Base-by-base conservation (phyloP, 768 basidiomycete genomes). In the Tricholoma matsutake region DNA sequence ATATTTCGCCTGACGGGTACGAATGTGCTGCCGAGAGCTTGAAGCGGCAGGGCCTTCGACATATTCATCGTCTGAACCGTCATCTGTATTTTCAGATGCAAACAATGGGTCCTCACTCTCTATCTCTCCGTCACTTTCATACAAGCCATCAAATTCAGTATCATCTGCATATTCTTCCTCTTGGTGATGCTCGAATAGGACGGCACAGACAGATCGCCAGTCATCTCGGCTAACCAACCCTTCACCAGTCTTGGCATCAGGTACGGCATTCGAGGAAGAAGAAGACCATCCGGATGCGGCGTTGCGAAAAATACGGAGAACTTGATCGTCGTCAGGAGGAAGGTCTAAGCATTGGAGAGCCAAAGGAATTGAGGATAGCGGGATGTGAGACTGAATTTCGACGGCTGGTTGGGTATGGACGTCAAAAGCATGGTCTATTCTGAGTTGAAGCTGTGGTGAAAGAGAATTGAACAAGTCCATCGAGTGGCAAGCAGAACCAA, bases 191-290 rank as follows among this genome's bases (percentile, higher is more conserved):
- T 85, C 87, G 4, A 94, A 76, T 11, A 94, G 75, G 4, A 88
- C 88, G 9, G 87, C 85, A 69, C 92, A 94, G 4, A 94, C 88
- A 11, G 89, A 81, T 37, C 89, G 82, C 89, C 89, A 94, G 68
- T 93, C 92, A 29, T 86, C 84, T 54, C 79, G 76, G 64, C 79
- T 83, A 25, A 94, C 82, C 47, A 74, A 70, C 29, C 72, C 71
- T 13, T 70, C 75, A 32, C 65, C 68, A 6, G 61, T 59, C 16
- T 67, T 64, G 5, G 57, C 60, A 6, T 62, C 58, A 5, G 67
- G 64, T 2, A 62, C 54, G 18, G 61, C 45, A 52, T 66, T 66
- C 16, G 67, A 66, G 34, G 68, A 62, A 9, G 73, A 62, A 9
- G 73, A 73, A 11, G 72, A 76, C 91, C 92, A 92, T 16, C 90